Conservation (phyloP, 129 eudicot genomes). For the carrot (Daucus carota) region DH1_v3.0 NC_030384.2:35360001-35360500, state of each 20-base stretch:
- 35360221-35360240: too few relatives aligned
- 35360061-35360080: neutral
- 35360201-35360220: neutral
- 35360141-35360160: too few relatives aligned
- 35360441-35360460: neutral
- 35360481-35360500: neutral
- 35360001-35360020: neutral
- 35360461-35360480: neutral
- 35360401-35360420: neutral
- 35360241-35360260: too few relatives aligned
- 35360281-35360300: neutral
- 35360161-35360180: too few relatives aligned
- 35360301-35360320: neutral
- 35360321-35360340: neutral
- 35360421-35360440: neutral
- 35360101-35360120: too few relatives aligned
- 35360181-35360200: too few relatives aligned
- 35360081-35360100: neutral
- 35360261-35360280: too few relatives aligned
- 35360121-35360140: too few relatives aligned
- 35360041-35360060: too few relatives aligned
- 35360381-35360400: neutral
- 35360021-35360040: neutral
- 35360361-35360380: neutral
- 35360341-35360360: neutral